These are phyloP conservation scores for Lycium ferocissimum DNA, from an alignment of 257 asterid species.

Conservation along the genomic window DNA sequence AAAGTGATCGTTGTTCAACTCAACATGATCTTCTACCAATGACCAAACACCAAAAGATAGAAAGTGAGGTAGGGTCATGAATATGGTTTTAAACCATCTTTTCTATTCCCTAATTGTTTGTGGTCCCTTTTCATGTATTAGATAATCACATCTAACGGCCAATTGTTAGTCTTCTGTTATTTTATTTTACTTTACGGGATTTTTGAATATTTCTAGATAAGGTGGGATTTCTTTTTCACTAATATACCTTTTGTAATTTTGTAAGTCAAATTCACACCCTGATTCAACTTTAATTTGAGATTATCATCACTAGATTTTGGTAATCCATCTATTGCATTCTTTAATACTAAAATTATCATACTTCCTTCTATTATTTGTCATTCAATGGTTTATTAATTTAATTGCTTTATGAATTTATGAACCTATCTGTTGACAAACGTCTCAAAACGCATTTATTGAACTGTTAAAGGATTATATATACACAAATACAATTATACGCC, in stretches of 20 bases:
- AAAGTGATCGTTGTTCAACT: conserved; percentile 44
- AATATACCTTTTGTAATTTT: background rate
- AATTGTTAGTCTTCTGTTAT: background rate
- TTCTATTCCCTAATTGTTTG: background rate
- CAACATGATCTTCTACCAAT: conserved; percentile 31
- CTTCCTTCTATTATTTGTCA: background rate
- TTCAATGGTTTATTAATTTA: background rate
- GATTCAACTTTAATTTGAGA: background rate
- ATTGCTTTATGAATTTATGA: background rate
- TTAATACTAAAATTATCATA: background rate
- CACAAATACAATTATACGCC: background rate
- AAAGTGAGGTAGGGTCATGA: conserved; percentile 23
- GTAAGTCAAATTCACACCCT: background rate
- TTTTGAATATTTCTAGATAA: conserved; percentile 29
- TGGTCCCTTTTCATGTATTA: conserved; percentile 37
- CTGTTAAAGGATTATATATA: background rate
- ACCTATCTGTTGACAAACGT: background rate
- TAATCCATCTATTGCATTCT: too few species aligned
- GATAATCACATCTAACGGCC: conserved; percentile 33
- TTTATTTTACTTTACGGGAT: background rate
- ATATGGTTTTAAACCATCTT: conserved; percentile 24
- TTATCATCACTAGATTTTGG: background rate
- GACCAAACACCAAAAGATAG: conserved; percentile 25
- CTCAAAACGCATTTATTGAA: background rate
- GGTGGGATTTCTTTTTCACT: background rate